These are phyloP conservation scores for Stemphylium beticola DNA, from an alignment of 2,329 filamentous ascomycete genomes.

Conservation along the genomic window DNA sequence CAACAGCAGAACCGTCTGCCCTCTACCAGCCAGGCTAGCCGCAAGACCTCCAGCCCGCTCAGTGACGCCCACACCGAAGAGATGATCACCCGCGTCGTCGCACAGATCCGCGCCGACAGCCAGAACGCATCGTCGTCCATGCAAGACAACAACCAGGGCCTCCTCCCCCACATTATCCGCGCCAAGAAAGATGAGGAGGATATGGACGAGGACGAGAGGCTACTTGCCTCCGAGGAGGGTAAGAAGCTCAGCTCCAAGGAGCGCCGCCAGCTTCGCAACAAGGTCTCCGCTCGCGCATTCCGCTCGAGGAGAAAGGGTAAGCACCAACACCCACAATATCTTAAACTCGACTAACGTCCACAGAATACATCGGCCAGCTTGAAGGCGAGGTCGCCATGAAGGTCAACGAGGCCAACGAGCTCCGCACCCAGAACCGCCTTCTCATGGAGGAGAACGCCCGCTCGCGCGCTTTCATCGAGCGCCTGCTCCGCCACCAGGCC, in stretches of 20 bases:
- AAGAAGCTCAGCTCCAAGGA: conserved; percentile 99
- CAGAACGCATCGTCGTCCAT: conserved; percentile 55
- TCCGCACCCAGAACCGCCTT: conserved; percentile 80
- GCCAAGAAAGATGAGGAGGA: conserved; percentile 94
- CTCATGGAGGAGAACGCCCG: conserved; percentile 86
- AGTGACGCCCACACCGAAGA: conserved; percentile 69
- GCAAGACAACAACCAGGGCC: conserved; percentile 56
- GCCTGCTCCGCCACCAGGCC: conserved; percentile 64
- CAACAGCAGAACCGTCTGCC: conserved; percentile 44
- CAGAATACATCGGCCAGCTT: conserved; percentile 96
- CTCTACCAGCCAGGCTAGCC: conserved; percentile 30
- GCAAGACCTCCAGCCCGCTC: conserved; percentile 48
- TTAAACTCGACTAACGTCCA: conserved; percentile 56
- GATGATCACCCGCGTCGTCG: conserved; percentile 89
- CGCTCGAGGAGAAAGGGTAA: conserved; percentile 97
- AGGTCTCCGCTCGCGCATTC: conserved; percentile 97
- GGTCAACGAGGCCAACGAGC: conserved; percentile 80
- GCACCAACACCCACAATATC: conserved; percentile 30
- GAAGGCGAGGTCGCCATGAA: conserved; percentile 87
- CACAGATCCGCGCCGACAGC: conserved; percentile 85
- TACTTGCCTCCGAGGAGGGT: conserved; percentile 94
- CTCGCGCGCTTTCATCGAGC: conserved; percentile 79
- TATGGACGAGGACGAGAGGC: conserved; percentile 96
- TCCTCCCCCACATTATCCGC: conserved; percentile 72
- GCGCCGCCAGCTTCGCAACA: conserved; percentile 95